Evolutionary conservation across 164 flowering plant genomes (phyloP).

Genomic region (Kalanchoe fedtschenkoi): DNA sequence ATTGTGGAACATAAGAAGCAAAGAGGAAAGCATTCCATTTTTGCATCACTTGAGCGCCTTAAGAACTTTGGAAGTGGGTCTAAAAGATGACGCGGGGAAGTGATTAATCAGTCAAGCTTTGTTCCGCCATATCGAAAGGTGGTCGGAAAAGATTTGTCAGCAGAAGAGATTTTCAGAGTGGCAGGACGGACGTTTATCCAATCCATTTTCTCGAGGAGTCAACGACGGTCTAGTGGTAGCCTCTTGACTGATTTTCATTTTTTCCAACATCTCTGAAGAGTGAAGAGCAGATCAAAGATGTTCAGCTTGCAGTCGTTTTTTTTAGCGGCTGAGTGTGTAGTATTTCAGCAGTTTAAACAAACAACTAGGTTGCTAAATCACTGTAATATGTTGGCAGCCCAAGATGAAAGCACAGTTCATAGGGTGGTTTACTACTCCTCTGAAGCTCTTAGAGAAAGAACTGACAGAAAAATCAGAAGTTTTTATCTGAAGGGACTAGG

Average conservation of each 20-base stretch:
- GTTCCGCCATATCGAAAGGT: not conserved
- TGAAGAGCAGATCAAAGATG: conserved; percentile 31
- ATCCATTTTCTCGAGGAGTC: conserved; percentile 5
- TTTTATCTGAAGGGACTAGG: conserved; percentile 10
- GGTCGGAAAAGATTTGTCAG: conserved; percentile 16
- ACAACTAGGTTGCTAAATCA: conserved; percentile 28
- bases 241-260: conserved; percentile 22
- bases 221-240: conserved; percentile 11
- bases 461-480: conserved; percentile 31
- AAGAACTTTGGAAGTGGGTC: conserved; percentile 18
- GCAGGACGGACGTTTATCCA: conserved; percentile 30
- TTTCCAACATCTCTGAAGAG: conserved; percentile 17
- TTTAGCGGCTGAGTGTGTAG: conserved; percentile 41
- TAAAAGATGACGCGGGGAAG: conserved; percentile 12
- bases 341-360: conserved; percentile 27
- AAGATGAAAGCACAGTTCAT: conserved; percentile 32
- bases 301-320: conserved; percentile 41
- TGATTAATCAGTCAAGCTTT: conserved; percentile 3
- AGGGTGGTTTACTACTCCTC: conserved; percentile 39
- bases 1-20: too few relatives aligned
- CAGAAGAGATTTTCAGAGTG: conserved; percentile 31
- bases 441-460: conserved; percentile 40
- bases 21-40: not conserved
- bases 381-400: conserved; percentile 26
- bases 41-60: conserved; percentile 24